Conservation (phyloP, 306 rosid genomes). For the Dalbergia oliveri region DNA sequence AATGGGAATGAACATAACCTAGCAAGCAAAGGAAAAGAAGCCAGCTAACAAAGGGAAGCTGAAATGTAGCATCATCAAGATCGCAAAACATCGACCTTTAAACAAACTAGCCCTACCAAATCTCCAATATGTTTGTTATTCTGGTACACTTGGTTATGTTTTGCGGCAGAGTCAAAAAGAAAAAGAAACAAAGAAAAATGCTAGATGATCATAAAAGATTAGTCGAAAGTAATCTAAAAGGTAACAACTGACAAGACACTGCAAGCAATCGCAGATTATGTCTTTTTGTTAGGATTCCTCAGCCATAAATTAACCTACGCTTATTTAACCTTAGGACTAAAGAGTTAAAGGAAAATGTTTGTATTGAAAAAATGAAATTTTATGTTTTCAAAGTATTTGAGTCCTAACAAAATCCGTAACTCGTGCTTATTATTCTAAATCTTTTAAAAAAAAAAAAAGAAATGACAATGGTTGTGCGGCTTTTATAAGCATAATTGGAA, state of each 20-base stretch:
- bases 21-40: conserved; percentile 8
- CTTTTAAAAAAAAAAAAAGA: too few relatives aligned
- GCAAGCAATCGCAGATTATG: neutral
- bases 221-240: neutral
- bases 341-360: too few relatives aligned
- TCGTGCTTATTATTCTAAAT: too few relatives aligned
- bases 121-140: neutral
- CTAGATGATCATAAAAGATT: neutral
- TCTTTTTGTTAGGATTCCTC: neutral
- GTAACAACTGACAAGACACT: conserved; percentile 6
- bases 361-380: too few relatives aligned
- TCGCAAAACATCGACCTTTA: conserved; percentile 35
- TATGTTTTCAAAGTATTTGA: too few relatives aligned
- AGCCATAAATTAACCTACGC: neutral
- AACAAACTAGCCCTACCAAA: conserved; percentile 28
- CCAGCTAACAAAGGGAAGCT: conserved; percentile 45
- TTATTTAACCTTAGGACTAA: too few relatives aligned
- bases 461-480: neutral
- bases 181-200: neutral
- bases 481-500: too few relatives aligned
- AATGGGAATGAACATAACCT: conserved; percentile 24
- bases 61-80: conserved; percentile 29
- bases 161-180: neutral
- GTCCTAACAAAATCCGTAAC: too few relatives aligned
- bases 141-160: neutral